Percentiles rank a stretch among this genome's conserved stretches.
Conservation (phyloP, 371 early-diverging fungal genomes). For the Mucor racemosus region DNA sequence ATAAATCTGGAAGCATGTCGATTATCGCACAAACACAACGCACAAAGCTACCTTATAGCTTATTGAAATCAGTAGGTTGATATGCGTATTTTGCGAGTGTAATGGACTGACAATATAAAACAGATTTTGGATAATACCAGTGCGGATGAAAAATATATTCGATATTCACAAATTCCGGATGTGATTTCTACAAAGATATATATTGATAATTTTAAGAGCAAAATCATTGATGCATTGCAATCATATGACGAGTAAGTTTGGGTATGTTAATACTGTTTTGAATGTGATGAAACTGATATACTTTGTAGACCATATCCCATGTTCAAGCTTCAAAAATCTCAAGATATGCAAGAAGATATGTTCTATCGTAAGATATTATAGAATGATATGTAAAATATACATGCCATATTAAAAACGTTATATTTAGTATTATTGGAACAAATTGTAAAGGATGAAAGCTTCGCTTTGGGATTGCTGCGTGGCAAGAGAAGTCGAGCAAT, state of each 20-base stretch:
- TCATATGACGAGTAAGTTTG: constrained; percentile 19
- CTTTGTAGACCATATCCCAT: constrained; percentile 7
- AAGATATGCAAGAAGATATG: constrained; percentile 25
- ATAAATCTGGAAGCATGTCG: constrained; percentile 5
- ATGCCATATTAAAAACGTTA: background rate
- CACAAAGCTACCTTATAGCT: constrained; percentile 24
- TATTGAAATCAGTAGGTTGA: constrained; percentile 22
- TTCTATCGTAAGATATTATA: constrained; percentile 25
- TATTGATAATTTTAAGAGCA: background rate
- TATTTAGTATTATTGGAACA: constrained; percentile 26
- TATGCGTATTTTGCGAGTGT: too few species aligned
- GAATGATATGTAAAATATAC: background rate
- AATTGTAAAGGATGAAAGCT: constrained; percentile 11
- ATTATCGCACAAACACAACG: constrained; percentile 16
- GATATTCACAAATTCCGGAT: constrained; percentile 17
- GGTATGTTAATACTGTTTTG: background rate
- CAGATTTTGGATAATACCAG: background rate
- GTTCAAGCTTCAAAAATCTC: constrained; percentile 29
- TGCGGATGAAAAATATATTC: background rate
- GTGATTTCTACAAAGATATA: constrained; percentile 12
- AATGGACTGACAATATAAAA: background rate
- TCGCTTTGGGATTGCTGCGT: constrained; percentile 15
- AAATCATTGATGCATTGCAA: background rate
- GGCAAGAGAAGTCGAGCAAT: constrained; percentile 28
- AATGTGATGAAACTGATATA: background rate